phyloP scores from a whole-genome alignment of 805 yeast species.

The Candida palmyrensis region DNA sequence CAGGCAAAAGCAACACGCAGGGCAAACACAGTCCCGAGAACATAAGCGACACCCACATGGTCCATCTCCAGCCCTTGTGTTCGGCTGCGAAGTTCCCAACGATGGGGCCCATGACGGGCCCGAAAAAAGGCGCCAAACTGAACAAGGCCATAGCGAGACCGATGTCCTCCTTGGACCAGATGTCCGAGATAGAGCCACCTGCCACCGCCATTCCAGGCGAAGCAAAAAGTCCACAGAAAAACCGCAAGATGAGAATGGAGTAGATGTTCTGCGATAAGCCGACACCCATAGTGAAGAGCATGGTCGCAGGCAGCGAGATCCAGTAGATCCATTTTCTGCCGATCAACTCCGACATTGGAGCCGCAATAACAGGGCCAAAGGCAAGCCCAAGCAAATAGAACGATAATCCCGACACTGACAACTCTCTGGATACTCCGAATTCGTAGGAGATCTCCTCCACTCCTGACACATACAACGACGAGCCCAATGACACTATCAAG shows the following conservation, averaged over 20 bases:
- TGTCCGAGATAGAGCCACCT: constrained; percentile 77
- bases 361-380: constrained; percentile 63
- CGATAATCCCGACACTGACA: constrained; percentile 64
- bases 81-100: constrained; percentile 71
- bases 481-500: constrained; percentile 69
- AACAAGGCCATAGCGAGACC: constrained; percentile 76
- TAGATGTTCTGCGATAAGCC: constrained; percentile 60
- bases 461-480: constrained; percentile 67
- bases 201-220: constrained; percentile 82
- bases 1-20: constrained; percentile 51
- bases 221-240: constrained; percentile 70
- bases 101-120: constrained; percentile 75
- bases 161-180: constrained; percentile 62
- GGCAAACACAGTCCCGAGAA: constrained; percentile 56
- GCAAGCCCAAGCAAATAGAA: constrained; percentile 67
- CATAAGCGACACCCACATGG: constrained; percentile 62
- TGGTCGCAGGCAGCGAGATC: constrained; percentile 56
- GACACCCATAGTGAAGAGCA: constrained; percentile 71
- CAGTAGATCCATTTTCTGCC: constrained; percentile 64
- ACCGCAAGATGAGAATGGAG: constrained; percentile 61
- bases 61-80: constrained; percentile 63
- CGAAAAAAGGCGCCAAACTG: constrained; percentile 74
- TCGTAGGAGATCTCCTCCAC: constrained; percentile 45
- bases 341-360: constrained; percentile 65
- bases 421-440: constrained; percentile 53